Base-by-base conservation (phyloP, 768 basidiomycete species). In the Dioszegia hungarica region DNA sequence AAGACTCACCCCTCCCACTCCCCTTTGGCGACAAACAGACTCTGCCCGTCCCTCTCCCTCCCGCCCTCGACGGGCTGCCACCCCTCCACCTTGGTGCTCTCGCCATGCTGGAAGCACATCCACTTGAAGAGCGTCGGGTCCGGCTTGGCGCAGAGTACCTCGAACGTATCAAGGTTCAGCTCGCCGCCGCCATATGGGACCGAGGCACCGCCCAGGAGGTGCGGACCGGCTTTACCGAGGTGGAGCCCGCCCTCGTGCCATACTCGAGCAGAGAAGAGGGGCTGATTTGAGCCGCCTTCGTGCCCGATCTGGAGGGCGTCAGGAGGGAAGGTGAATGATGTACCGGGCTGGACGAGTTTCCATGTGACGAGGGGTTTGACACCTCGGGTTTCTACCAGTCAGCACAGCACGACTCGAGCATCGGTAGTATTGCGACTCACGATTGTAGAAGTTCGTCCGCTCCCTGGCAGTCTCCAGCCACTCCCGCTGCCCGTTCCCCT, bases 1-100 rank as follows among this genome's bases (percentile, higher is more conserved):
- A 38, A 27, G 22, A 61, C 70, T 67, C 47, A 70, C 68, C 53
- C 62, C 54, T 66, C 71, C 44, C 70, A 73, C 39, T 67, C 63
- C 3, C 68, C 73, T 54, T 69, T 68, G 15, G 73, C 66, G 10
- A 75, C 37, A 20, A 75, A 58, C 36, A 75, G 20, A 8, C 62
- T 60, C 14, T 56, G 43, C 8, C 68, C 66, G 34, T 68, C 64
- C 24, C 46, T 62, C 60, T 75, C 73, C 27, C 70, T 47, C 1
- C 73, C 73, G 19, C 68, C 73, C 56, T 75, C 73, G 3, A 75
- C 63, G 19, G 73, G 71, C 54, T 66, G 65, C 63, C 63, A 71
- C 14, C 63, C 67, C 22, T 67, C 56, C 12, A 67, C 65, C 20
- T 20, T 22, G n/a, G 57, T 57, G 3, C 44, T 54, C 52, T 67